These are phyloP conservation scores for Tetrahymena borealis DNA, from an alignment of 73 alveolate genomes.

Conservation along the genomic window DNA sequence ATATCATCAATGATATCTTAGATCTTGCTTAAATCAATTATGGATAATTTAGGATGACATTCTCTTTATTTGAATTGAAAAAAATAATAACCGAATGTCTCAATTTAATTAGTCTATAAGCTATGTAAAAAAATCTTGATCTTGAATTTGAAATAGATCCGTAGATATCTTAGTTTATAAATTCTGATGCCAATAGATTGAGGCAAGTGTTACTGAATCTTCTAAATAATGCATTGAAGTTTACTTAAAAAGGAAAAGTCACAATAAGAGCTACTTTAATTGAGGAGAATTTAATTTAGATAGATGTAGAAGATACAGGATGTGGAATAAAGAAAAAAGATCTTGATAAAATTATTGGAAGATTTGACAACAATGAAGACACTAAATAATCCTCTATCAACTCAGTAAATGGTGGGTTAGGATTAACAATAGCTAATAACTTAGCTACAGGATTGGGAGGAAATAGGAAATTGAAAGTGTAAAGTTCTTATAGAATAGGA, in stretches of 20 bases:
- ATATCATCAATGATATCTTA: constrained; percentile 25
- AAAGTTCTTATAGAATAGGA: neutral
- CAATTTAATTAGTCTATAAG: constrained; percentile 11
- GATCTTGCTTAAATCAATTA: constrained; percentile 37
- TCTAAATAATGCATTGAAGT: constrained; percentile 29
- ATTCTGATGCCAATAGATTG: constrained; percentile 27
- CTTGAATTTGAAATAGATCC: neutral
- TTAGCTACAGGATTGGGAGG: constrained; percentile 4
- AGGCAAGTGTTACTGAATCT: constrained; percentile 15
- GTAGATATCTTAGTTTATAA: neutral
- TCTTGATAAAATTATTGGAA: neutral
- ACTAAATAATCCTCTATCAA: neutral
- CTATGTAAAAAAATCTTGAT: neutral
- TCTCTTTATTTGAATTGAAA: neutral
- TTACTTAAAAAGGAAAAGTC: constrained; percentile 10
- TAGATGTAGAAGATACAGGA: constrained; percentile 34
- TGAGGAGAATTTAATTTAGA: neutral
- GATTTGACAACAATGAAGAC: neutral
- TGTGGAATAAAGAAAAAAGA: constrained; percentile 22
- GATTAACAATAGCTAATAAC: constrained; percentile 25
- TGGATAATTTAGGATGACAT: constrained; percentile 19
- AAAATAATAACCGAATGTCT: constrained; percentile 29
- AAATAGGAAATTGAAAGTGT: neutral
- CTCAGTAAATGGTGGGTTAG: constrained; percentile 26
- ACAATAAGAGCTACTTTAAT: neutral